Evolutionary conservation across 257 asterid species (phyloP), one percentile per base, ranked within the genome.

Genomic region (Solanum pinnatisectum): DNA sequence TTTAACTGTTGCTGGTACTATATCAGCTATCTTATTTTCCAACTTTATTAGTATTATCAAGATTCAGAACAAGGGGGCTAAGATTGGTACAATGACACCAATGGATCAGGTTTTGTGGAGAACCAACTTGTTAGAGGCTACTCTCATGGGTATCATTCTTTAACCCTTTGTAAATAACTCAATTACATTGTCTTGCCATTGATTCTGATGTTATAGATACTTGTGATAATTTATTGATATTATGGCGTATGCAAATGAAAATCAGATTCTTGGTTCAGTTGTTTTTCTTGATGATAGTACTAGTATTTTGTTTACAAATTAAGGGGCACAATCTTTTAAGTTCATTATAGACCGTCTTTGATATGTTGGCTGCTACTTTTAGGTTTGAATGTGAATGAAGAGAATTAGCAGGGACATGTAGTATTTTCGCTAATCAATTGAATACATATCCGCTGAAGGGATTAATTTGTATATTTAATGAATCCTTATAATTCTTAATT

Each of bases 101-200:
- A 96, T 96, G 99, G 99, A 96, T 94, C 98, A 96, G 88, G 99
- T 96, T 4, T 95, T 96, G 84, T 96, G 99, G 99, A 96, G 99
- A 91, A 97, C 98, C 74, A 95, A 96, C 89, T 91, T 96, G 94
- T 93, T 96, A 0, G 98, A 96, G 92, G 99, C 99, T 79, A 95
- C 98, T 90, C 96, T 96, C n/a, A 96, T 96, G 98, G 98, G 99
- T 96, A 93, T 84, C 86, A 12, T 71, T 8, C 72, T 18, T 72
- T 3, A 25, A 15, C 73, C 87, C 74, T 73, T 11, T 49, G 56
- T 10, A 46, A 81, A 44, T 81, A 76, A 27, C 30, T 46, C 40
- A 81, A 20, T 27, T 71, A 5, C 23, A 25, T 33, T 30, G 32
- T 39, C 42, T 74, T 44, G 23, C 42, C 68, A 37, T 20, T 86